phyloP scores from a whole-genome alignment of 495 filamentous ascomycete genomes.

The Sphaerosporella brunnea region DNA sequence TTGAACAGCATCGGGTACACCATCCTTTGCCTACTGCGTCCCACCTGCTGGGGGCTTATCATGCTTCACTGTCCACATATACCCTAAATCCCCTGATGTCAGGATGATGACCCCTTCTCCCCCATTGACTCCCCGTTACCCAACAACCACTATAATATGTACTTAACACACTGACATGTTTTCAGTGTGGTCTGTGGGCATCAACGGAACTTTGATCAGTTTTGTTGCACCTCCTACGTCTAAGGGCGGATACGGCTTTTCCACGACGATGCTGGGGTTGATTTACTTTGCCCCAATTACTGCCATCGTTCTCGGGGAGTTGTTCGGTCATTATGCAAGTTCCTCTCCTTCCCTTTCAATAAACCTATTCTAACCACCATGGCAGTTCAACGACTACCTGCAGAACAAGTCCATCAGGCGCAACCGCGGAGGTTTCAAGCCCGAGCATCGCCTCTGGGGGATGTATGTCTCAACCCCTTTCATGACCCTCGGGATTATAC shows the following conservation, averaged over 20 bases:
- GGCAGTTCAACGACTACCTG: constrained; percentile 15
- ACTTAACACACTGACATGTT: constrained; percentile 1
- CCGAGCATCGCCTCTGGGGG: constrained; percentile 17
- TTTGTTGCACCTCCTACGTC: constrained; percentile 13
- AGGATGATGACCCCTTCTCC: too few relatives aligned
- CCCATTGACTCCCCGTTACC: too few relatives aligned
- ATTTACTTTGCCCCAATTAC: constrained; percentile 21
- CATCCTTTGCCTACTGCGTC: too few relatives aligned
- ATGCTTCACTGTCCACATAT: too few relatives aligned
- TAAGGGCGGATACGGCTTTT: constrained; percentile 17
- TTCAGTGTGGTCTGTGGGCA: constrained; percentile 19
- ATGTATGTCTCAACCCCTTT: constrained; percentile 11
- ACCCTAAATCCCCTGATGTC: too few relatives aligned
- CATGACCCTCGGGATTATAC: constrained; percentile 10
- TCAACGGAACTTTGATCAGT: constrained; percentile 19
- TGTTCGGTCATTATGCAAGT: constrained; percentile 21
- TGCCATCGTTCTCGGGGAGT: constrained; percentile 16
- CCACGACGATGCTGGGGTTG: constrained; percentile 10
- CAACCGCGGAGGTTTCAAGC: constrained; percentile 13
- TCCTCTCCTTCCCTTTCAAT: neutral
- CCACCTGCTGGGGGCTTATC: too few relatives aligned
- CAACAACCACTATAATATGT: neutral
- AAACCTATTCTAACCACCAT: neutral
- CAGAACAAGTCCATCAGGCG: constrained; percentile 11
- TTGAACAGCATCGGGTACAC: too few relatives aligned